Conservation (phyloP, 768 basidiomycete species). For the Mycena capillaripes region DNA sequence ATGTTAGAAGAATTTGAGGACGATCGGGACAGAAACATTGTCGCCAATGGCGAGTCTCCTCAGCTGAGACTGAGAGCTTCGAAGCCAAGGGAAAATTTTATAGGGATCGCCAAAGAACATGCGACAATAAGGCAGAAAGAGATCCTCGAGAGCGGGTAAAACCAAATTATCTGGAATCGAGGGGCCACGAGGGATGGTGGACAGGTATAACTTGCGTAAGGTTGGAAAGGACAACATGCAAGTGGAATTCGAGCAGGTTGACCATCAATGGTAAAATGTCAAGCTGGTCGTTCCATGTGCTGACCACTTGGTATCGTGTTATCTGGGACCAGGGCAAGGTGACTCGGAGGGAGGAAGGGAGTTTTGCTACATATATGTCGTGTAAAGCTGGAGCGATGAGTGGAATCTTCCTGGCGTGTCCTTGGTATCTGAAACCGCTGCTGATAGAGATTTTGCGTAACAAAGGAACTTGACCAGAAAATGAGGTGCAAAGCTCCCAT, state of each 20-base stretch:
- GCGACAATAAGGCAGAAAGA: not conserved
- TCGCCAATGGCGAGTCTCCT: not conserved
- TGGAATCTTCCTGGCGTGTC: too few species aligned
- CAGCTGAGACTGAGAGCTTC: not conserved
- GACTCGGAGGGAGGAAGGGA: not conserved
- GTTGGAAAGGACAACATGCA: not conserved
- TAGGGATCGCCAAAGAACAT: not conserved
- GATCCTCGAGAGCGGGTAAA: not conserved
- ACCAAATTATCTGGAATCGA: not conserved
- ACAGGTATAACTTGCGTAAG: not conserved
- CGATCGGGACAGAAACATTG: not conserved
- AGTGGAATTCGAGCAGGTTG: not conserved
- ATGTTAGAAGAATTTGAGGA: not conserved
- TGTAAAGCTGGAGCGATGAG: not conserved
- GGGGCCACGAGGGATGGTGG: not conserved
- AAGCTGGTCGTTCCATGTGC: not conserved
- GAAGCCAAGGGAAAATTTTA: not conserved
- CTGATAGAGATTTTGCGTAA: not conserved
- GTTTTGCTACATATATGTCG: not conserved
- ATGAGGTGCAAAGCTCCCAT: not conserved
- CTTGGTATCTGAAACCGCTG: too few species aligned
- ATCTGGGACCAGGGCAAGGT: not conserved
- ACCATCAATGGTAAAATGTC: not conserved
- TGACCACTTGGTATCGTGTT: not conserved
- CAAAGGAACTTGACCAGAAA: not conserved